phyloP scores from a whole-genome alignment of 495 filamentous ascomycete genomes.

The Penicillium parvum region DNA sequence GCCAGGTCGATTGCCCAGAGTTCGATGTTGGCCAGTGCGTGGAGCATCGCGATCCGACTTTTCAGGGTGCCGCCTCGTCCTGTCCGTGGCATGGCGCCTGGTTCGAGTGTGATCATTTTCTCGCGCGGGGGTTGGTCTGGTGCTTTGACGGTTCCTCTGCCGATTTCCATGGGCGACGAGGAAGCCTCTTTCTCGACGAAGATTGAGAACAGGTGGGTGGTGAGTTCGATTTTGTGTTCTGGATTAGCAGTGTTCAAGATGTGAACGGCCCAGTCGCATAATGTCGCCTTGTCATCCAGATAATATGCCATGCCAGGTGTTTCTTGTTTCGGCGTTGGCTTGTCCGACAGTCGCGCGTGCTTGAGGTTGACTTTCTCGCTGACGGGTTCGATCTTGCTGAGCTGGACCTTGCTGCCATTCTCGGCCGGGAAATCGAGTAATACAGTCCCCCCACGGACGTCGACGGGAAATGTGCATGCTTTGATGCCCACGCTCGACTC shows the following conservation, averaged over 20 bases:
- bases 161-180: slow-evolving; percentile 43
- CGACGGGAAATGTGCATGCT: slow-evolving; percentile 48
- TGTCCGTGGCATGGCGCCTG: slow-evolving; percentile 39
- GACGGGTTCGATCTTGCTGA: slow-evolving; percentile 41
- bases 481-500: slow-evolving; percentile 52
- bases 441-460: slow-evolving; percentile 35
- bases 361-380: slow-evolving; percentile 51
- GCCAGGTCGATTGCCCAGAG: slow-evolving; percentile 53
- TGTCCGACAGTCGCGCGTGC: slow-evolving; percentile 23
- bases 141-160: slow-evolving; percentile 30
- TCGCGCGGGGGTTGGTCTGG: slow-evolving; percentile 47
- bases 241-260: slow-evolving; percentile 48
- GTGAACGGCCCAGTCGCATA: slow-evolving; percentile 51
- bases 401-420: slow-evolving; percentile 14
- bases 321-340: slow-evolving; percentile 11
- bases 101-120: slow-evolving; percentile 37
- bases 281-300: slow-evolving; percentile 40
- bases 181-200: slow-evolving; percentile 40
- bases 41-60: slow-evolving; percentile 49
- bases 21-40: slow-evolving; percentile 51
- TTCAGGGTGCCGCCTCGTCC: slow-evolving; percentile 44
- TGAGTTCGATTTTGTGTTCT: slow-evolving; percentile 51
- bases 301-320: slow-evolving; percentile 26
- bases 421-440: slow-evolving; percentile 28
- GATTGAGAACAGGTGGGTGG: slow-evolving; percentile 42